Base-by-base conservation (phyloP, 2,329 filamentous ascomycete species). In the Fusarium sp. region DNA sequence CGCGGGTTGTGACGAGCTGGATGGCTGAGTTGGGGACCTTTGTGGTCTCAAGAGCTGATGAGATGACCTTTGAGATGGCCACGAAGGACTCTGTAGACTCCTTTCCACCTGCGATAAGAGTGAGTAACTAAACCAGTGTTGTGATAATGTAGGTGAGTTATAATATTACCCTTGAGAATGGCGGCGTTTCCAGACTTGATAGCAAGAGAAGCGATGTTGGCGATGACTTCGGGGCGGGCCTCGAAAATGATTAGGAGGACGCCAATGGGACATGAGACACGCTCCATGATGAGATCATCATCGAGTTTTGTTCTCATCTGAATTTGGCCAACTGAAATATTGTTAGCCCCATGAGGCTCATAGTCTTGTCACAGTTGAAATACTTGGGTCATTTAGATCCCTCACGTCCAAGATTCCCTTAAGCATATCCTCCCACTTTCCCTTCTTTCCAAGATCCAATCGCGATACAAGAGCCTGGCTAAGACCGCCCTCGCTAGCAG, bases 211-310 rank as follows among this genome's bases (percentile, higher is more conserved):
- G 96, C 94, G 79, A 99, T 98, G 82, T 99, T 99, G 79, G 95
- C 96, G 79, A 99, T 98, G 73, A 99, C 96, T 83, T 99, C 96
- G 11, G 96, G 96, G 12, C 96, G 92, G 39, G 96, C 96, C 84
- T 99, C 96, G 79, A 99, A 99, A 79, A 99, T 98, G 83, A 99
- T 96, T 74, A 99, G 89, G 45, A 99, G 89, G n/a, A 98, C 95
- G 66, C 96, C 96, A 75, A 99, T 98, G 10, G 96, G 96, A 80
- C 94, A 97, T 44, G 94, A 94, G 50, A 97, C 93, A 70, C 95
- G 91, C 80, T 97, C 94, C 66, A 99, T 88, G 57, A 92, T 87
- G 58, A 99, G 88, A 58, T 91, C 92, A 75, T 98, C 93, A 81
- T 98, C 96, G 15, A 99, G 88, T 63, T 91, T 89, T 47, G 94